Evolutionary conservation across 2,329 filamentous ascomycete species (phyloP), one percentile per base, ranked within the genome.

Genomic region (Fusarium penzigii): DNA sequence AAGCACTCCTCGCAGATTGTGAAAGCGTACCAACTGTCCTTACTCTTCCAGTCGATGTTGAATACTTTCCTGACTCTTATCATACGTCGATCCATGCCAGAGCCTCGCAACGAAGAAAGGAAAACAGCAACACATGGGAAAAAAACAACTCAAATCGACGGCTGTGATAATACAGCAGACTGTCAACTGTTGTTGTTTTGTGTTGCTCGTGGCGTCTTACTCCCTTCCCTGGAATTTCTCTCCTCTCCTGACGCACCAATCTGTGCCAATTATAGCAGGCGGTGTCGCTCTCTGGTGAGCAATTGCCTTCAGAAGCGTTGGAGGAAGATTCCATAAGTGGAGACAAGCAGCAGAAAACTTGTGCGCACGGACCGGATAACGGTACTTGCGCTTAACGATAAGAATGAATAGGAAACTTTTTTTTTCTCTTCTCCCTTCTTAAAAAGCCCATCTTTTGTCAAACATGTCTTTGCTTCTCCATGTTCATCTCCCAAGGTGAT

Each of bases 381-480:
- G 54, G 46, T 52, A 53, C 62, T 58, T 54, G 16, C 53, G 32
- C 49, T 53, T 58, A 55, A 57, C 61, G 62, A 66, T 67, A 57
- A 61, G 64, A 61, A 63, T 58, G 55, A 53, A 43, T 57, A 51
- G 55, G 55, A 59, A 63, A 58, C 55, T 59, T 65, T 69, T 70
- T 70, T 70, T 63, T 54, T 39, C 46, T 55, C 46, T 42, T 52
- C 63, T 58, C 57, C 61, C 57, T 62, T 56, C 56, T 51, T 52
- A 57, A 63, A 51, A 62, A 57, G 50, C 52, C 51, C 43, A 52
- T 3, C 13, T 11, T 45, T 52, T 59, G 53, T 59, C 55, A 56
- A 65, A 57, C 45, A 66, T 67, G 64, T 60, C 57, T 58, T 58
- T 48, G 60, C 57, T 50, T 58, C 54, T 52, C 44, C 56, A 57